These are phyloP conservation scores for Nemania bipapillata DNA, from an alignment of 2,329 filamentous ascomycete genomes.

Conservation along the genomic window DNA sequence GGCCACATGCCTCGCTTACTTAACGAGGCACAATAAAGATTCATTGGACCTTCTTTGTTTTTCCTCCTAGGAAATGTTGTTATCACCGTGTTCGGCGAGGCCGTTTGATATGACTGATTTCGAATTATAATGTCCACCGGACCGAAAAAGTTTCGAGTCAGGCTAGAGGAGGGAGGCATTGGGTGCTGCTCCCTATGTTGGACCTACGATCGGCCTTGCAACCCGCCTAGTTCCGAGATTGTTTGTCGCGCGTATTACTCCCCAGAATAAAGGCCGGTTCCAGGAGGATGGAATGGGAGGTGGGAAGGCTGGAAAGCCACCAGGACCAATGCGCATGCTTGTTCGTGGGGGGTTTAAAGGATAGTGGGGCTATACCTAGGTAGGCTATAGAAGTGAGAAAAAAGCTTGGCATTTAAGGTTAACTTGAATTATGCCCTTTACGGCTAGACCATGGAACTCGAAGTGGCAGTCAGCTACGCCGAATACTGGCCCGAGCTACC, in stretches of 20 bases:
- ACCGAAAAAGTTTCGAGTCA: conserved; percentile 11
- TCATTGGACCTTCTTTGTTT: not conserved
- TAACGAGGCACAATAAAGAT: conserved; percentile 1
- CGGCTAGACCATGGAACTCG: not conserved
- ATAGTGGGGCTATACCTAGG: not conserved
- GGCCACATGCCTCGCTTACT: conserved; percentile 9
- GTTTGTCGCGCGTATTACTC: conserved; percentile 2
- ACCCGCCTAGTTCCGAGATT: conserved; percentile 20
- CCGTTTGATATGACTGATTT: conserved; percentile 37
- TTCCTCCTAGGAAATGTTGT: conserved; percentile 3
- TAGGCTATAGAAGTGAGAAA: too few relatives aligned
- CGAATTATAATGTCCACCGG: conserved; percentile 30
- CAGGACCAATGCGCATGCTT: not conserved
- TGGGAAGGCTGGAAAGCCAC: conserved; percentile 25
- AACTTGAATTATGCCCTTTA: conserved; percentile 1
- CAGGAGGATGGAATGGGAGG: conserved; percentile 20
- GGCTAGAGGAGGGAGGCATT: conserved; percentile 10
- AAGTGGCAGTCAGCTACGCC: too few relatives aligned
- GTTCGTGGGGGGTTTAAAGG: conserved; percentile 21
- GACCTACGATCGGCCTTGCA: conserved; percentile 20
- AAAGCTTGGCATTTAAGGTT: not conserved
- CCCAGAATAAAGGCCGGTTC: conserved; percentile 22
- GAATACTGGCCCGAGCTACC: not conserved
- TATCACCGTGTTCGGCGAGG: conserved; percentile 34
- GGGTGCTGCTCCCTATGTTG: conserved; percentile 12